Evolutionary conservation across 805 yeast species (phyloP).

Genomic region (Lipomyces orientalis): DNA sequence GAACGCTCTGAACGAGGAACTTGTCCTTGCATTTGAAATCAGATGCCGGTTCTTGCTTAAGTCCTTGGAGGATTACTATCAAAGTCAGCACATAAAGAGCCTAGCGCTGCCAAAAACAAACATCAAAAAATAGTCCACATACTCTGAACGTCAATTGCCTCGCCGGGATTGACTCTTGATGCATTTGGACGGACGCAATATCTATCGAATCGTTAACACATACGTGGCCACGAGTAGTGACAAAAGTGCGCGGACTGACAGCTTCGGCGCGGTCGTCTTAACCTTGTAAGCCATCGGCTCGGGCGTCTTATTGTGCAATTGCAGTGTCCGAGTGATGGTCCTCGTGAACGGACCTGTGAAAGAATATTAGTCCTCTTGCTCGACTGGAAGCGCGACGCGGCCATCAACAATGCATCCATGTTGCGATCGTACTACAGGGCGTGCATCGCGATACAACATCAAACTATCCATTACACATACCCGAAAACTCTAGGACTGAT

Average conservation of each 20-base stretch:
- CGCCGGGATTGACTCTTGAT: slow-evolving; percentile 76
- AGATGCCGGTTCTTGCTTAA: slow-evolving; percentile 71
- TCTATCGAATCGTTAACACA: slow-evolving; percentile 19
- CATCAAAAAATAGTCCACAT: slow-evolving; percentile 9
- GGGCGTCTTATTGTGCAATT: slow-evolving; percentile 63
- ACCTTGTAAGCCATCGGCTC: slow-evolving; percentile 85
- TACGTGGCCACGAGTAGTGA: background rate
- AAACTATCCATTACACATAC: slow-evolving; percentile 53
- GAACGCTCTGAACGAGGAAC: slow-evolving; percentile 85
- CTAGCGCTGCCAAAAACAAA: background rate
- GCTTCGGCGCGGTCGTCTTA: slow-evolving; percentile 96
- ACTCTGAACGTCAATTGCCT: slow-evolving; percentile 66
- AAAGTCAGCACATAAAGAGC: background rate
- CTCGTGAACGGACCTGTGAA: slow-evolving; percentile 69
- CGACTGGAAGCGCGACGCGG: background rate
- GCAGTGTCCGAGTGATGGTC: slow-evolving; percentile 67
- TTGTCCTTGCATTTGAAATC: slow-evolving; percentile 88
- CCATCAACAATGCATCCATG: background rate
- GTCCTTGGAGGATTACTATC: slow-evolving; percentile 78
- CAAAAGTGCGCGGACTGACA: slow-evolving; percentile 47
- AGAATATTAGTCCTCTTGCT: background rate
- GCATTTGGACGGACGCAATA: slow-evolving; percentile 97
- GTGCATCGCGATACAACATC: slow-evolving; percentile 2
- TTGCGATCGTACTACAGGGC: background rate
- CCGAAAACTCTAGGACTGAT: slow-evolving; percentile 71